Percentiles rank a stretch among this genome's conserved stretches.
phyloP scores from a whole-genome alignment of 768 basidiomycete species.

The Tricholoma terreum region DNA sequence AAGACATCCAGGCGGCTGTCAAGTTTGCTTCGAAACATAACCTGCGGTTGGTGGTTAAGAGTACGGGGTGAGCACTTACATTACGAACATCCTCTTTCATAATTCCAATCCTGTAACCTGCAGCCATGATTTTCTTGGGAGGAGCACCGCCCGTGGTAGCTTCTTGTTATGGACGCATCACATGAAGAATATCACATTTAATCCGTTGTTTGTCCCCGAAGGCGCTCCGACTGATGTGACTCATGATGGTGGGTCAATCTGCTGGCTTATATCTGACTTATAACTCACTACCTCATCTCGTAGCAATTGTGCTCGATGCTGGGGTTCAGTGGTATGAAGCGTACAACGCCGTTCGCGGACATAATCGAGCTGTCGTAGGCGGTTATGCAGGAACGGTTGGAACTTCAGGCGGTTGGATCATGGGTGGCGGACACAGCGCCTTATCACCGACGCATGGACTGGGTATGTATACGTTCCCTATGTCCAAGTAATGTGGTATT shows the following conservation, averaged over 20 bases:
- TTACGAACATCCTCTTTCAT: too few relatives aligned
- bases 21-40: conserved; percentile 34
- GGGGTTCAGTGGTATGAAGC: conserved; percentile 46
- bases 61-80: conserved; percentile 28
- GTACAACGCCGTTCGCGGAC: conserved; percentile 33
- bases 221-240: conserved; percentile 27
- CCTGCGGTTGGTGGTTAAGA: conserved; percentile 34
- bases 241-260: conserved; percentile 17
- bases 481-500: too few relatives aligned
- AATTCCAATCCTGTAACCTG: too few relatives aligned
- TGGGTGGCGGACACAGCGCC: conserved; percentile 44
- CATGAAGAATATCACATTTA: conserved; percentile 30
- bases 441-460: conserved; percentile 40
- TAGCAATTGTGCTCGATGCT: conserved; percentile 32
- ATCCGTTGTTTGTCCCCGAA: conserved; percentile 24
- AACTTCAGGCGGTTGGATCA: conserved; percentile 45
- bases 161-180: conserved; percentile 40
- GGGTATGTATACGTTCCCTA: too few relatives aligned
- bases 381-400: conserved; percentile 39
- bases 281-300: background rate
- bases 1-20: conserved; percentile 38
- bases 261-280: too few relatives aligned
- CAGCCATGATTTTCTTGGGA: conserved; percentile 42
- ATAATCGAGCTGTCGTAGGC: conserved; percentile 43
- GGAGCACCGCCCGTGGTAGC: conserved; percentile 37